phyloP scores from a whole-genome alignment of 176 grass and related monocot genomes.

The Musa itinerans region DNA sequence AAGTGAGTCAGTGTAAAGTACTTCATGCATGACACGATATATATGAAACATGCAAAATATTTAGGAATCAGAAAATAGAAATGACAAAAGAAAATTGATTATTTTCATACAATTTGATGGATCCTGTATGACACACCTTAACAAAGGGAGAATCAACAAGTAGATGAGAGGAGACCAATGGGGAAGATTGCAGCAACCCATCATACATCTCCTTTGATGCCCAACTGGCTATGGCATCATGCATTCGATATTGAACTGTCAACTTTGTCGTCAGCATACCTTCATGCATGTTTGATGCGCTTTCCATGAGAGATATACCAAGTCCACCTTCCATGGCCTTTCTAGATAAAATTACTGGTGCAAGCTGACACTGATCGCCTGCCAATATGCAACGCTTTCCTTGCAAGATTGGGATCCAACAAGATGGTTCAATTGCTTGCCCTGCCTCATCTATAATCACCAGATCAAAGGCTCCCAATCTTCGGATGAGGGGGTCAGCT shows the following conservation, averaged over 20 bases:
- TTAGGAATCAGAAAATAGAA: neutral
- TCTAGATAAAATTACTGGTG: constrained; percentile 71
- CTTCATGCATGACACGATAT: neutral
- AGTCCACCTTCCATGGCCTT: constrained; percentile 88
- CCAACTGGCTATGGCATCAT: constrained; percentile 93
- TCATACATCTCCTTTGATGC: constrained; percentile 96
- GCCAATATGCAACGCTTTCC: constrained; percentile 80
- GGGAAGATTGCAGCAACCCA: constrained; percentile 55
- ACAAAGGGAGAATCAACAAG: constrained; percentile 85
- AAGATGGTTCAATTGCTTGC: constrained; percentile 77
- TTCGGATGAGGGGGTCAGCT: constrained; percentile 69
- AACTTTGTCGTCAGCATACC: constrained; percentile 61
- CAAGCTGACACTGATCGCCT: constrained; percentile 75
- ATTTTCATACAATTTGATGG: neutral
- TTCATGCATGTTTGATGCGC: constrained; percentile 54
- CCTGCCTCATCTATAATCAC: constrained; percentile 90
- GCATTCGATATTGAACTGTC: constrained; percentile 75
- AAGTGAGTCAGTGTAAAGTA: constrained; percentile 7
- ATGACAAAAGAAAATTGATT: neutral
- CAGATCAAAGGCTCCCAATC: constrained; percentile 62
- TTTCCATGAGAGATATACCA: constrained; percentile 89
- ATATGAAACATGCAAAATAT: neutral
- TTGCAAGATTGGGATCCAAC: constrained; percentile 95
- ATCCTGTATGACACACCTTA: constrained; percentile 46
- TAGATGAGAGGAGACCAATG: constrained; percentile 68